phyloP scores from a whole-genome alignment of 192 early-diverging fungal genomes.

The Podila epigama region DNA sequence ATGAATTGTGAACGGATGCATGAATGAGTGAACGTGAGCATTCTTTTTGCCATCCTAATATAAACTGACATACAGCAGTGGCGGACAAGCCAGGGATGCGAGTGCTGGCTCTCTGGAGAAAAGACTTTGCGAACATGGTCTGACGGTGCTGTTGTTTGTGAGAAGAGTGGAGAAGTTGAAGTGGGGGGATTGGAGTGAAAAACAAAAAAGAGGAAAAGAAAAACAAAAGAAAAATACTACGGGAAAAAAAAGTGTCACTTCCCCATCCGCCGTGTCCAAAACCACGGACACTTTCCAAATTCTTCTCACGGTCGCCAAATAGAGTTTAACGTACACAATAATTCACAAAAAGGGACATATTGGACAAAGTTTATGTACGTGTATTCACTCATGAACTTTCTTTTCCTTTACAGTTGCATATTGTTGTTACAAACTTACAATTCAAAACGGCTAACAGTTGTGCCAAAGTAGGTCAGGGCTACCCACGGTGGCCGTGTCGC shows the following conservation, averaged over 20 bases:
- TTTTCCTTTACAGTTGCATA: no score
- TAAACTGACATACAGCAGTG: slow-evolving; percentile 45
- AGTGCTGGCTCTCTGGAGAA: slow-evolving; percentile 36
- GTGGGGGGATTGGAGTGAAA: background rate
- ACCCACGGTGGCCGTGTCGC: slow-evolving; percentile 30
- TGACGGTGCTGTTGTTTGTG: background rate
- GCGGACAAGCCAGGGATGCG: slow-evolving; percentile 34
- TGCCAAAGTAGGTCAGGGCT: slow-evolving; percentile 41
- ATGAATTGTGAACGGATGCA: no score
- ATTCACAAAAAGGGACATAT: background rate
- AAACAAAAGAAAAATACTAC: background rate
- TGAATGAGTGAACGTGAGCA: no score
- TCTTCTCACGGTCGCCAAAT: slow-evolving; percentile 16
- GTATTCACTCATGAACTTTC: no score
- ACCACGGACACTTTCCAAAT: background rate
- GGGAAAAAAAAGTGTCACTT: background rate
- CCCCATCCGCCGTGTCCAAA: no score
- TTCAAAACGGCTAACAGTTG: slow-evolving; percentile 30
- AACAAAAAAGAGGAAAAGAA: background rate
- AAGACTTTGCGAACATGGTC: slow-evolving; percentile 46
- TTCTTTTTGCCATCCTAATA: no score
- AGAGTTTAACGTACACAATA: background rate
- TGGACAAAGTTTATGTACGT: background rate
- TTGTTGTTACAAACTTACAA: no score
- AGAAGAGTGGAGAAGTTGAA: slow-evolving; percentile 1